Base-by-base conservation (phyloP, 306 rosid species). In the Cicer bijugum region DNA sequence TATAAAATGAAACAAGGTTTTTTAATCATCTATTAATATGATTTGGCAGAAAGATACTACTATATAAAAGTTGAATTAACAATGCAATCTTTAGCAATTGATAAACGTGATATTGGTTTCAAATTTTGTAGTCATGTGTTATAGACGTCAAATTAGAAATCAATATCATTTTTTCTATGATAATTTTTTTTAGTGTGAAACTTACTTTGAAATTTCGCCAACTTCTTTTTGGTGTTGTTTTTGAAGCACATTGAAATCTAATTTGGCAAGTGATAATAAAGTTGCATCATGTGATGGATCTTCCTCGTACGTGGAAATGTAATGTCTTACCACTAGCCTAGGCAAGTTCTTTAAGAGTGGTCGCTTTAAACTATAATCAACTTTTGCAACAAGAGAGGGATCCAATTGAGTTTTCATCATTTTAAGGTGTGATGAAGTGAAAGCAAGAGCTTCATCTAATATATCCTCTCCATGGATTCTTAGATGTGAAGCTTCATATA, bases 171-270 rank as follows among this genome's bases (percentile, higher is more conserved):
- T 28, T 28, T 28, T 28, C 4, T 28, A 28, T 28, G 33, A 28
- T 2, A 28, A 28, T 2, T 28, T 28, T 28, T 28, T 28, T 28
- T 28, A 28, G 33, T 28, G 4, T 28, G 33, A 28, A 28, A 12
- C 64, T 70, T 50, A 84, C 86, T 74, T 86, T 3, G 68, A 33
- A 16, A 81, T 10, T 4, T 55, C 42, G 0, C 55, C 62, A 11
- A 84, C 20, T 72, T 90, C 92, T 55, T 83, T 43, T 7, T 69
- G 82, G 56, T 87, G 88, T 1, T 82, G 7, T 16, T 75, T 71
- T 3, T 89, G 91, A 3, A 89, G 42, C 5, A 63, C 9, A 55
- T 84, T 87, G 77, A 85, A 89, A 67, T 89, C 88, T 5, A 85
- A 1, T 67, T 80, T 89, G 8, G 87, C 86, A 17, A 89, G 69